Evolutionary conservation across 2,329 filamentous ascomycete genomes (phyloP), one percentile per base, ranked within the genome.

Genomic region (Fusarium sp.): DNA sequence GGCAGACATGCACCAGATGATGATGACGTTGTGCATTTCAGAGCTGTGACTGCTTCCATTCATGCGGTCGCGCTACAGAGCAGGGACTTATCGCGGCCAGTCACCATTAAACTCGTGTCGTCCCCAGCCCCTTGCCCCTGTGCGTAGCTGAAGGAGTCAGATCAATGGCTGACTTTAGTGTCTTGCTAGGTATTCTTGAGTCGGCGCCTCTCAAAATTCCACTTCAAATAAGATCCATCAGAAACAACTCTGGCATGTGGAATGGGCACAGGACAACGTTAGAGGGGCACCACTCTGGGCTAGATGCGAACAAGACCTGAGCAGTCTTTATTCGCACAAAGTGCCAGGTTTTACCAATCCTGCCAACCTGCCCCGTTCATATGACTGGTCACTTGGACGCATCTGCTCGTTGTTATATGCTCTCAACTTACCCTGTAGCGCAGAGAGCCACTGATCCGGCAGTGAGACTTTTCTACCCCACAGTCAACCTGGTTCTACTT

Each of bases 11-110:
- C 51, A 30, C 30, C 30, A 41, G 38, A 30, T 53, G 30, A 58
- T 41, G 47, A 69, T 72, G 70, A 73, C 58, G 70, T 63, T 70
- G 56, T 48, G 38, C 59, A 48, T 54, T 47, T 35, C 30, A 12
- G 36, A n/a, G 45, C 45, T 68, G 51, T 68, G 58, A 65, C 58
- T 68, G 62, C 51, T 74, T 65, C 71, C 55, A 35, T 71, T 58
- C 38, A 58, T 61, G 62, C 51, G 51, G 45, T 51, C 39, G 66
- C 30, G 51, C 50, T 70, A 31, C 12, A 47, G 50, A n/a, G n/a
- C 24, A 33, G 22, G 35, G 41, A 15, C 20, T 51, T 18, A 7
- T 26, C 31, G 20, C 24, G 33, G 16, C 55, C 61, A 61, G 50
- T 70, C 38, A 62, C 35, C 26, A 28, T 56, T 39, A 39, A 36